Percentiles rank a stretch among this genome's conserved stretches.
Conservation (phyloP, 2,329 filamentous ascomycete species). For the Phyllosticta citriasiana region DNA sequence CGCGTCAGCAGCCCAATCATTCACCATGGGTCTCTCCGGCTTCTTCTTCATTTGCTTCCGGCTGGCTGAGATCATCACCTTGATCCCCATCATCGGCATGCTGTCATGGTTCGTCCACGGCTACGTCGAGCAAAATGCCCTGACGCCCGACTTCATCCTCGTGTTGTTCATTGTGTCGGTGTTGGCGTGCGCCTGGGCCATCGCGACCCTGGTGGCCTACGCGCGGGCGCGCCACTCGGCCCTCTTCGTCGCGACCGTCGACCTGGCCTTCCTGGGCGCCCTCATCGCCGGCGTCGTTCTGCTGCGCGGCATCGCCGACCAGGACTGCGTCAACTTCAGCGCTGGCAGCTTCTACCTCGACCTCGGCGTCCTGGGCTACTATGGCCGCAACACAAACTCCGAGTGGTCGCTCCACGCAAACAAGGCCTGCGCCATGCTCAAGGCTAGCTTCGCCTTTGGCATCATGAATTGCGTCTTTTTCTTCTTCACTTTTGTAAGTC, state of each 20-base stretch:
- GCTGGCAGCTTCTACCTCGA: slow-evolving; percentile 44
- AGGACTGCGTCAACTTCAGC: slow-evolving; percentile 57
- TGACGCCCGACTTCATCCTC: slow-evolving; percentile 52
- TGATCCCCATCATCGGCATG: slow-evolving; percentile 56
- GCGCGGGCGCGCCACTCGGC: slow-evolving; percentile 49
- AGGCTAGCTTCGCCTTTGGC: slow-evolving; percentile 76
- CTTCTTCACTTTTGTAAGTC: slow-evolving; percentile 57
- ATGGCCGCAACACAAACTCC: slow-evolving; percentile 37
- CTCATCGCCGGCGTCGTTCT: slow-evolving; percentile 52
- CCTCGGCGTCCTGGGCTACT: slow-evolving; percentile 53
- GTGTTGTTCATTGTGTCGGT: slow-evolving; percentile 56
- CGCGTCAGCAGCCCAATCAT: neutral
- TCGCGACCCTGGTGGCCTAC: slow-evolving; percentile 52
- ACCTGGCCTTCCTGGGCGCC: slow-evolving; percentile 53
- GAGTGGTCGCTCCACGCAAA: slow-evolving; percentile 46
- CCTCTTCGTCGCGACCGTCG: slow-evolving; percentile 50
- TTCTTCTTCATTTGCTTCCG: slow-evolving; percentile 54
- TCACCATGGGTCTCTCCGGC: slow-evolving; percentile 39
- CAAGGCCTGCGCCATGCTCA: slow-evolving; percentile 85
- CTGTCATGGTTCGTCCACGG: slow-evolving; percentile 53
- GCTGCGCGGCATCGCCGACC: slow-evolving; percentile 46
- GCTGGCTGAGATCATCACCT: slow-evolving; percentile 49
- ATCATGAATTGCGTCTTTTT: slow-evolving; percentile 85
- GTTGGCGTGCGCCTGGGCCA: slow-evolving; percentile 49
- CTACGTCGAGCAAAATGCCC: slow-evolving; percentile 45